phyloP scores from a whole-genome alignment of 1,284 basidiomycete species.

The Boletellus deceptivus region DNA sequence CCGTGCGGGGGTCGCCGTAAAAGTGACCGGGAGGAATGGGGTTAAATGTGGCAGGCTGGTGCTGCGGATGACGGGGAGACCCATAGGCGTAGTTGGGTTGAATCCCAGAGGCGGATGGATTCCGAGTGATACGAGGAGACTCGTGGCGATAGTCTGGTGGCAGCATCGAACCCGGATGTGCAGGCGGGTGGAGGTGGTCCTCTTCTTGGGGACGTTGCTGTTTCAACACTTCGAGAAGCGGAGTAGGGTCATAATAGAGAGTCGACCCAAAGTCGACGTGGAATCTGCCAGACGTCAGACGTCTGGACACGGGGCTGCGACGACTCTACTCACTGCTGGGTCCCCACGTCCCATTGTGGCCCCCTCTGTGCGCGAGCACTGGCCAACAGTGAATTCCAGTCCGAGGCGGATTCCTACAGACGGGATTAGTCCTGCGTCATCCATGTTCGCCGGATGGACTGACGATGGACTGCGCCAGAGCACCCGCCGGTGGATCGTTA shows the following conservation, averaged over 20 bases:
- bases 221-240: slow-evolving; percentile 42
- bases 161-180: slow-evolving; percentile 30
- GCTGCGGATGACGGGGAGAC: slow-evolving; percentile 35
- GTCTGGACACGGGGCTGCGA: neutral
- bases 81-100: slow-evolving; percentile 35
- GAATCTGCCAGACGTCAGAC: slow-evolving; percentile 38
- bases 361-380: slow-evolving; percentile 76
- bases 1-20: slow-evolving; percentile 32
- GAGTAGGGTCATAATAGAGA: slow-evolving; percentile 52
- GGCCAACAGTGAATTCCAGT: slow-evolving; percentile 78
- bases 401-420: slow-evolving; percentile 70
- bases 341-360: slow-evolving; percentile 82
- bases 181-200: slow-evolving; percentile 23
- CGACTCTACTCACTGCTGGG: slow-evolving; percentile 60
- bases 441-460: slow-evolving; percentile 23
- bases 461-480: slow-evolving; percentile 60
- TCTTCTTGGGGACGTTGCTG: slow-evolving; percentile 34
- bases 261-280: slow-evolving; percentile 46
- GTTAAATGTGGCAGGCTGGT: slow-evolving; percentile 29
- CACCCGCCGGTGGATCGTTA: slow-evolving; percentile 46
- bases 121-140: slow-evolving; percentile 30
- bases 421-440: slow-evolving; percentile 3
- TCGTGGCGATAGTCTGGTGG: slow-evolving; percentile 36
- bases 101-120: slow-evolving; percentile 25
- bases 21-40: slow-evolving; percentile 35